A percentile compares a stretch with the other conserved stretches of the same genome.
These are phyloP conservation scores for Leishmania tarentolae DNA, from an alignment of 208 protist genomes.

Conservation along the genomic window DNA sequence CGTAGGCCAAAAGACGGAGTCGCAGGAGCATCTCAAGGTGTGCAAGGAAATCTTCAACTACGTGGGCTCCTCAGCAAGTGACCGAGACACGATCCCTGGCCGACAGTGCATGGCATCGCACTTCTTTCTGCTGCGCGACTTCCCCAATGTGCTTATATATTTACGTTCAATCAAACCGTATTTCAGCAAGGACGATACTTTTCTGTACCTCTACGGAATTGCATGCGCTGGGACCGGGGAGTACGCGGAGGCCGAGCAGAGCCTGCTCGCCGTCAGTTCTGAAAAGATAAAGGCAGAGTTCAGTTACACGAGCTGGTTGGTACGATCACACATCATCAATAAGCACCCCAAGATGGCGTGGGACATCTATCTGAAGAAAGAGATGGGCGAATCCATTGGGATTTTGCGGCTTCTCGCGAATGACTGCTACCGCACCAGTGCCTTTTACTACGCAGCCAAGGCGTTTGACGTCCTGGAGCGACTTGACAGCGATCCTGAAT, in stretches of 20 bases:
- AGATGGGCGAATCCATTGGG: slow-evolving; percentile 93
- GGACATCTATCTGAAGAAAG: slow-evolving; percentile 98
- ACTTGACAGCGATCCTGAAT: slow-evolving; percentile 94
- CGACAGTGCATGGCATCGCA: slow-evolving; percentile 97
- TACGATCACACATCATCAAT: slow-evolving; percentile 95
- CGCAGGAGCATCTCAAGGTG: slow-evolving; percentile 91
- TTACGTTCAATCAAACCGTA: slow-evolving; percentile 96
- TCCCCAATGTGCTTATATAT: slow-evolving; percentile 96
- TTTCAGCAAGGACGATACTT: slow-evolving; percentile 95
- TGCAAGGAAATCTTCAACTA: slow-evolving; percentile 97
- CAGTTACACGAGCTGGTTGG: slow-evolving; percentile 94
- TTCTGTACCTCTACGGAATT: slow-evolving; percentile 93
- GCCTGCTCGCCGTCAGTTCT: slow-evolving; percentile 80
- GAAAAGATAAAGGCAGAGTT: slow-evolving; percentile 94
- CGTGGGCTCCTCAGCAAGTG: slow-evolving; percentile 91
- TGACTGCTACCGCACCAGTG: slow-evolving; percentile 96
- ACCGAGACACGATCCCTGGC: slow-evolving; percentile 97
- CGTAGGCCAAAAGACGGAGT: slow-evolving; percentile 91
- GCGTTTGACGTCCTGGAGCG: slow-evolving; percentile 98
- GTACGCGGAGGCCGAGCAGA: slow-evolving; percentile 90
- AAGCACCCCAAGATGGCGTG: slow-evolving; percentile 94
- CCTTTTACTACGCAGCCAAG: slow-evolving; percentile 97
- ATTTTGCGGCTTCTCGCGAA: slow-evolving; percentile 97
- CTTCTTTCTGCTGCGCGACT: slow-evolving; percentile 96
- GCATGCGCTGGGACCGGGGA: slow-evolving; percentile 85